phyloP scores from a whole-genome alignment of 805 yeast genomes.

The Saccharomycopsis babjevae region DNA sequence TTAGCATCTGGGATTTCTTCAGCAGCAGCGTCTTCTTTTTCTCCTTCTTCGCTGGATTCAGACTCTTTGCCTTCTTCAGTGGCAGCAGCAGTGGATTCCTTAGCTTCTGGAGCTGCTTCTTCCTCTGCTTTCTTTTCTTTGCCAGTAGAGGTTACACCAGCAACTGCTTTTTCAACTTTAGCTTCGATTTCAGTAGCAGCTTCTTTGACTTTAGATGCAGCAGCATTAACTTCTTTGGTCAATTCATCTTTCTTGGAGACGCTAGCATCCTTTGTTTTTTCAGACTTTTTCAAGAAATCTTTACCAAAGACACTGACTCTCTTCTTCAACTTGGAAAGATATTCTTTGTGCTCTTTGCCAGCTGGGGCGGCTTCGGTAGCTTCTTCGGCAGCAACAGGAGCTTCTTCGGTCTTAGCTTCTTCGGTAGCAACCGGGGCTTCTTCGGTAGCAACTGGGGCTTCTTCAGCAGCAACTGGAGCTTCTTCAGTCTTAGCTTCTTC shows the following conservation, averaged over 20 bases:
- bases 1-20: constrained; percentile 19
- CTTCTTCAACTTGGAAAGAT: constrained; percentile 8
- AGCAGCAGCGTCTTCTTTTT: constrained; percentile 18
- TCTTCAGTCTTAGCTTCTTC: constrained; percentile 15
- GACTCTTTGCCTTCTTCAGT: constrained; percentile 17
- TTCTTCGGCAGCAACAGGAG: neutral
- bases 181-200: neutral
- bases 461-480: constrained; percentile 13
- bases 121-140: constrained; percentile 12
- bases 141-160: constrained; percentile 16
- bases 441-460: constrained; percentile 7
- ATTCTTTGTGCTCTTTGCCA: constrained; percentile 6
- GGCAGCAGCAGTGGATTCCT: constrained; percentile 12
- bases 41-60: constrained; percentile 8
- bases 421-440: constrained; percentile 11
- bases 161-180: constrained; percentile 3
- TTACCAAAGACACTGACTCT: constrained; percentile 13
- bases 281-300: constrained; percentile 9
- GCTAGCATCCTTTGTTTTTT: neutral
- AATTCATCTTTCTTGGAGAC: neutral
- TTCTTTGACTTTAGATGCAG: constrained; percentile 3
- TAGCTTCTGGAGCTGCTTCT: constrained; percentile 14
- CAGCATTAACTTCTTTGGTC: constrained; percentile 5
- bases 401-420: constrained; percentile 11
- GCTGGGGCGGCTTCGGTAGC: neutral